phyloP scores from a whole-genome alignment of 2,329 filamentous ascomycete genomes.

The Aureobasidium musti region DNA sequence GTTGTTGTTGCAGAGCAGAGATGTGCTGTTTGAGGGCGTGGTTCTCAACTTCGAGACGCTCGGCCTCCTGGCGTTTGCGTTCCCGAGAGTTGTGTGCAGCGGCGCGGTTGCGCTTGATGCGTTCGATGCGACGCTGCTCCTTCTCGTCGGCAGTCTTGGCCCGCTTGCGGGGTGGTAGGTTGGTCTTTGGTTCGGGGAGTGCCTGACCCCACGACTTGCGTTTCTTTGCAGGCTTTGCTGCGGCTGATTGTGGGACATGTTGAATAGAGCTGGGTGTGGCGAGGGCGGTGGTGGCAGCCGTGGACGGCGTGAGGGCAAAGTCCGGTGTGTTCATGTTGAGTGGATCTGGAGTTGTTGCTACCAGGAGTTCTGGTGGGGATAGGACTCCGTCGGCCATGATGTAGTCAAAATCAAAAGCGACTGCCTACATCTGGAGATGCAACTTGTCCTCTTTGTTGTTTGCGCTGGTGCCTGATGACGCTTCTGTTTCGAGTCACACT shows the following conservation, averaged over 20 bases:
- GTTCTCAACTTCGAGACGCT: conserved; percentile 65
- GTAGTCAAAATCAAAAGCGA: background rate
- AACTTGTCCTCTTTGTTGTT: conserved; percentile 17
- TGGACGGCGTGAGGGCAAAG: conserved; percentile 21
- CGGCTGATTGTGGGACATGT: conserved; percentile 26
- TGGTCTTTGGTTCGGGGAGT: conserved; percentile 94
- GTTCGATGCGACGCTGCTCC: conserved; percentile 95
- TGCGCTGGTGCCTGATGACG: conserved; percentile 22
- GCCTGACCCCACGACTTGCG: conserved; percentile 99
- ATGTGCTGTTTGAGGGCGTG: conserved; percentile 30
- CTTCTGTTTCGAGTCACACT: background rate
- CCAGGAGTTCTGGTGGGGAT: conserved; percentile 14
- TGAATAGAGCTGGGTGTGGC: conserved; percentile 13
- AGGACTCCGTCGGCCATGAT: conserved; percentile 28
- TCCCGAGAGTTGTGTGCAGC: conserved; percentile 96
- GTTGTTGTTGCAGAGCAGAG: conserved; percentile 22
- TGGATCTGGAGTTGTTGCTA: conserved; percentile 25
- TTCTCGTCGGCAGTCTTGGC: conserved; percentile 99
- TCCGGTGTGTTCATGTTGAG: conserved; percentile 30
- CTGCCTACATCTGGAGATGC: conserved; percentile 26
- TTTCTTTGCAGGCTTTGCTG: conserved; percentile 75
- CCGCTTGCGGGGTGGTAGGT: conserved; percentile 91
- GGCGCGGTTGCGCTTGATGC: conserved; percentile 92
- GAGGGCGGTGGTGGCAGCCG: conserved; percentile 1
- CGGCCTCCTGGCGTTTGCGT: conserved; percentile 86